phyloP scores from a whole-genome alignment of 768 basidiomycete genomes.

The Boletus rubropictus region DNA sequence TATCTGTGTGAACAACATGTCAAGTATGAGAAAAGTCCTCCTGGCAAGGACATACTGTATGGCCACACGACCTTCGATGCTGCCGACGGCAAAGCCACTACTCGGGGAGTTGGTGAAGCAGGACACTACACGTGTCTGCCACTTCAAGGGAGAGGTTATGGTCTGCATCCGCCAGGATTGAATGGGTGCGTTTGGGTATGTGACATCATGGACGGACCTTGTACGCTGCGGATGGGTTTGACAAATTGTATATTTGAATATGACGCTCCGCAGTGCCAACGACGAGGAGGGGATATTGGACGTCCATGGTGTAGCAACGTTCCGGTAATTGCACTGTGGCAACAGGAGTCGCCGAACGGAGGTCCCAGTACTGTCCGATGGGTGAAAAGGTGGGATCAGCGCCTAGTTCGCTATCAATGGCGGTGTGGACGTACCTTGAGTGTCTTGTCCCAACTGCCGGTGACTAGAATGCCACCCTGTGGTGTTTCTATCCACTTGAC shows the following conservation, averaged over 20 bases:
- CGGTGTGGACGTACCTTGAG: slow-evolving; percentile 59
- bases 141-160: slow-evolving; percentile 82
- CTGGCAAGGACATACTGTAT: slow-evolving; percentile 68
- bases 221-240: slow-evolving; percentile 71
- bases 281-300: slow-evolving; percentile 77
- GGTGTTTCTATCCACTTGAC: slow-evolving; percentile 78
- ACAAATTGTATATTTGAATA: slow-evolving; percentile 83
- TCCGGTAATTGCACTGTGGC: slow-evolving; percentile 82
- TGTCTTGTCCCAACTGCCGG: slow-evolving; percentile 98
- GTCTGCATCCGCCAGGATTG: slow-evolving; percentile 40
- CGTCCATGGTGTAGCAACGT: slow-evolving; percentile 83
- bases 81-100: slow-evolving; percentile 79
- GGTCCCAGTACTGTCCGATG: slow-evolving; percentile 79
- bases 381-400: not conserved
- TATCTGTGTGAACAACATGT: slow-evolving; percentile 44
- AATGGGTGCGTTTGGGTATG: not conserved
- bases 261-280: slow-evolving; percentile 92
- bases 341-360: slow-evolving; percentile 69
- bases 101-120: slow-evolving; percentile 66
- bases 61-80: slow-evolving; percentile 87
- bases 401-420: not conserved
- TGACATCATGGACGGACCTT: slow-evolving; percentile 45
- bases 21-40: not conserved
- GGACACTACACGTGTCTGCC: slow-evolving; percentile 84
- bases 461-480: slow-evolving; percentile 72